Evolutionary conservation across 805 yeast genomes (phyloP).

Genomic region (Dipodascus geniculatus): DNA sequence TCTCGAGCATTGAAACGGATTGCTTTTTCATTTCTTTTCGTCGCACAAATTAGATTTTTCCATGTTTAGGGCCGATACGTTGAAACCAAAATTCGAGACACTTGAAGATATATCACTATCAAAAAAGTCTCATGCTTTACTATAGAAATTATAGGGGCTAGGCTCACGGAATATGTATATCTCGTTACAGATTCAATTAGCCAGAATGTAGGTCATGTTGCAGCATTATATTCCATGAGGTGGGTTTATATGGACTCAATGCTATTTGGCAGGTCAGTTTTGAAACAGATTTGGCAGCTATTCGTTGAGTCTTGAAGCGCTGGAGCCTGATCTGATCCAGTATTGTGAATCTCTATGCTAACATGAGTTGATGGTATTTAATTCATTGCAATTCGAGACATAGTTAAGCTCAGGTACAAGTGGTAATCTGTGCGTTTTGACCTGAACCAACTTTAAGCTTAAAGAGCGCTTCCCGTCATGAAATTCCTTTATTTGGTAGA

Average conservation of each 20-base stretch:
- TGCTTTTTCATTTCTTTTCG: neutral
- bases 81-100: slow-evolving; percentile 1
- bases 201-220: neutral
- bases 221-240: neutral
- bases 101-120: neutral
- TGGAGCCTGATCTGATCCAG: too few species aligned
- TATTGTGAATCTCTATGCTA: too few species aligned
- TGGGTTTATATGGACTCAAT: neutral
- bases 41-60: neutral
- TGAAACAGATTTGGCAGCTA: too few species aligned
- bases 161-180: neutral
- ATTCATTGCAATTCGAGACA: too few species aligned
- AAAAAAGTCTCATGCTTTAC: neutral
- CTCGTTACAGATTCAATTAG: neutral
- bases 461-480: too few species aligned
- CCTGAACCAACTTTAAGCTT: neutral
- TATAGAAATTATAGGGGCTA: neutral
- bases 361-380: too few species aligned
- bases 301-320: too few species aligned
- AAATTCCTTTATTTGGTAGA: too few species aligned
- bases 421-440: neutral
- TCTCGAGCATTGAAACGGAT: neutral
- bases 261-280: neutral
- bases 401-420: too few species aligned
- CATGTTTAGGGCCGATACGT: neutral